phyloP scores from a whole-genome alignment of 1,139 yeast species.

The Protomyces inundatus region DNA sequence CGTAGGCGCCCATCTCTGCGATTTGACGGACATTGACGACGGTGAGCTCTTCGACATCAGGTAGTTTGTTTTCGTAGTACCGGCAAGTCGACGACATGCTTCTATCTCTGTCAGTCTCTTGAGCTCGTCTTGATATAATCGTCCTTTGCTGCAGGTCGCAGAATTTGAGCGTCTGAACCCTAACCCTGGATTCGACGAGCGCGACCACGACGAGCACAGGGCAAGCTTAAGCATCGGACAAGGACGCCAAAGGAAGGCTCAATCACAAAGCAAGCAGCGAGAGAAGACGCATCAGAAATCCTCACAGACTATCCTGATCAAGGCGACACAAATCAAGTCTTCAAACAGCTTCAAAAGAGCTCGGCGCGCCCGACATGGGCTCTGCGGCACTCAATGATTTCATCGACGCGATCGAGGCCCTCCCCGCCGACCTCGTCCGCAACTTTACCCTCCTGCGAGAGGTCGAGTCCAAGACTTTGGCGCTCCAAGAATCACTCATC shows the following conservation, averaged over 20 bases:
- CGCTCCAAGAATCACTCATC: constrained; percentile 33
- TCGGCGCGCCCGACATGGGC: not conserved
- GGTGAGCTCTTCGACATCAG: constrained; percentile 97
- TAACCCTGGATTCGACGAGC: not conserved
- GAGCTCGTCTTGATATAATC: not conserved
- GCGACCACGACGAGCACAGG: not conserved
- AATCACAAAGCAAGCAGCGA: not conserved
- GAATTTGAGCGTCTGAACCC: not conserved
- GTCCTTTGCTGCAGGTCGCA: too few species aligned
- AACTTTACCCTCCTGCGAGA: constrained; percentile 86
- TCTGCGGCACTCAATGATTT: constrained; percentile 89
- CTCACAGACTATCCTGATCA: too few species aligned
- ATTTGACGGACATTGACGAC: constrained; percentile 41
- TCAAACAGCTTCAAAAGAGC: not conserved
- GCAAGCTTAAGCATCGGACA: not conserved
- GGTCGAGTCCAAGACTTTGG: constrained; percentile 88
- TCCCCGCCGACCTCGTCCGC: constrained; percentile 76
- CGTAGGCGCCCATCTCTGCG: constrained; percentile 44
- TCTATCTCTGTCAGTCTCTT: not conserved
- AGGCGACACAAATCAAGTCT: not conserved
- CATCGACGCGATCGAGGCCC: constrained; percentile 83
- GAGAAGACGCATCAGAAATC: not conserved
- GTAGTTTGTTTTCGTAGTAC: constrained; percentile 95
- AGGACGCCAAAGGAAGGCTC: not conserved
- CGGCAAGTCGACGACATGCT: constrained; percentile 52